Conservation (phyloP, 2,329 filamentous ascomycete genomes). For the Sclerotinia nivalis region DNA sequence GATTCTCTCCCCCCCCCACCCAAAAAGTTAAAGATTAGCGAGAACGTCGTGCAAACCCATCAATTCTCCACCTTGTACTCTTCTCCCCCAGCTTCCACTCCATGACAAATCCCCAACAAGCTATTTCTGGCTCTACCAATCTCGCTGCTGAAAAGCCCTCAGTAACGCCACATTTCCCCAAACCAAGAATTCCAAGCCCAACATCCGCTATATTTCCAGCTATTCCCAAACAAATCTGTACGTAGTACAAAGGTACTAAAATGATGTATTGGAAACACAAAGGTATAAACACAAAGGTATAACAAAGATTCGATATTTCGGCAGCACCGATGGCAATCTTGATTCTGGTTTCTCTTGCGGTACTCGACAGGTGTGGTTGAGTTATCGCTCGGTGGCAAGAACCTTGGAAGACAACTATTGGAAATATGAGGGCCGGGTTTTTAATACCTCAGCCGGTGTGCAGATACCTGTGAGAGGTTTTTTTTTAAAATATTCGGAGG, state of each 20-base stretch:
- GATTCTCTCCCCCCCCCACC: background rate
- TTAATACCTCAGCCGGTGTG: background rate
- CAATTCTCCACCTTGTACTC: background rate
- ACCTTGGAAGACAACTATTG: background rate
- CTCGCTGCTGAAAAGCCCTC: background rate
- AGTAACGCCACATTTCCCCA: too few relatives aligned
- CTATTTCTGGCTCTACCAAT: background rate
- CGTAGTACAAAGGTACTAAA: background rate
- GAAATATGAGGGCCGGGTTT: slow-evolving; percentile 5
- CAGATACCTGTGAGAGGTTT: background rate
- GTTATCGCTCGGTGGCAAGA: background rate
- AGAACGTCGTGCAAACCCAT: background rate
- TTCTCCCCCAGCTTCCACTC: background rate
- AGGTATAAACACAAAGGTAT: background rate
- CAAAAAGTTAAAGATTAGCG: background rate
- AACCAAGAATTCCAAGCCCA: background rate
- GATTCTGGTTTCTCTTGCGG: background rate
- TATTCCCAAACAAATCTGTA: background rate
- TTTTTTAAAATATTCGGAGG: too few relatives aligned
- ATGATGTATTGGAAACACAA: background rate
- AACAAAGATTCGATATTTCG: slow-evolving; percentile 8
- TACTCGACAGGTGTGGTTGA: background rate
- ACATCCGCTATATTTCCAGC: background rate
- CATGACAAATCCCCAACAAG: too few relatives aligned
- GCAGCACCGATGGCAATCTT: background rate